Evolutionary conservation across 2,329 filamentous ascomycete species (phyloP).

Genomic region (Paecilomyces niveus): DNA sequence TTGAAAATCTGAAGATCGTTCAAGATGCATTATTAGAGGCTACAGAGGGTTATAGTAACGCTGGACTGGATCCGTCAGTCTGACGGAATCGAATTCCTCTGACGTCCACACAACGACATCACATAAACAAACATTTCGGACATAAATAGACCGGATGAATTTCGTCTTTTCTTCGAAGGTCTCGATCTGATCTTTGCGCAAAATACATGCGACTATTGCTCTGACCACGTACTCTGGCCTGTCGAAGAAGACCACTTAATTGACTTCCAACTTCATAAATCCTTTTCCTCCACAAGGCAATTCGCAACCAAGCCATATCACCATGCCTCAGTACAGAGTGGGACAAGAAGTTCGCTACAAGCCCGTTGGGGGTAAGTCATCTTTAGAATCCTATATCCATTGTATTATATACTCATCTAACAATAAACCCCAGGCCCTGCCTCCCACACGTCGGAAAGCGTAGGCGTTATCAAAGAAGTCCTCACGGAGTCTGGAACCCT

Average conservation of each 20-base stretch:
- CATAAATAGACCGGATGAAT: conserved; percentile 4
- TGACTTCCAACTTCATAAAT: neutral
- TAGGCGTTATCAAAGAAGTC: conserved; percentile 31
- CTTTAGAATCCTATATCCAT: neutral
- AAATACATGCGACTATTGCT: neutral
- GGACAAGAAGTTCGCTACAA: conserved; percentile 35
- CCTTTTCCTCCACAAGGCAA: neutral
- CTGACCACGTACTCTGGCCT: neutral
- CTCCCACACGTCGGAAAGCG: conserved; percentile 31
- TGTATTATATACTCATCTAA: neutral
- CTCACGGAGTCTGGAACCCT: conserved; percentile 24
- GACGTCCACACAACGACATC: neutral
- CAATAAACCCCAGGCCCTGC: conserved; percentile 22
- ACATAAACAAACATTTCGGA: neutral
- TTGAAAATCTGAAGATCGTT: neutral
- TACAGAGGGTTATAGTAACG: neutral
- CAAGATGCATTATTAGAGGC: neutral
- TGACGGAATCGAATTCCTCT: neutral
- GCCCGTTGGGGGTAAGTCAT: conserved; percentile 33
- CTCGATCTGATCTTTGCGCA: neutral
- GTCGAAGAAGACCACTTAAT: neutral
- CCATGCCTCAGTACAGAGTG: conserved; percentile 21
- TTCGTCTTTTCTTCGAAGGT: neutral
- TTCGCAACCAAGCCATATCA: neutral
- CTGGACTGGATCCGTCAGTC: neutral